These are phyloP conservation scores for Durio zibethinus DNA, from an alignment of 345 rosid species.

Conservation along the genomic window DNA sequence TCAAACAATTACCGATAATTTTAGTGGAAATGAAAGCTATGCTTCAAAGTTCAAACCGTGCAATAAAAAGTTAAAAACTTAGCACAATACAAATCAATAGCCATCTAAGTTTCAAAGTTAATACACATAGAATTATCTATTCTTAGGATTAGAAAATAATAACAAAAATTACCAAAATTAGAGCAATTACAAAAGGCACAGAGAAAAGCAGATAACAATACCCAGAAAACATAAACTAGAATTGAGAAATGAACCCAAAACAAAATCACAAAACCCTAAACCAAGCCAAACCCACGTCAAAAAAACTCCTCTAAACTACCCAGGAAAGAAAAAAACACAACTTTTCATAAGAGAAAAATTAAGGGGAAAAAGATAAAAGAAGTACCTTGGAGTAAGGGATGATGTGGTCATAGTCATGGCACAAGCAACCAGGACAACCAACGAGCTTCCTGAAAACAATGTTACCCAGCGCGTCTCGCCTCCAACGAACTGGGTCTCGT, in stretches of 20 bases:
- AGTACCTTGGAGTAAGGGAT: conserved; percentile 88
- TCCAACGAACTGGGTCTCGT: conserved; percentile 83
- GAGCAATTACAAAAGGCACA: not conserved
- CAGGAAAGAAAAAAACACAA: not conserved
- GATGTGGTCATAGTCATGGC: conserved; percentile 95
- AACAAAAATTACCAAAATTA: not conserved
- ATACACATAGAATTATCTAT: not conserved
- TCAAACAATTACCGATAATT: not conserved
- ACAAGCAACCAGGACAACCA: conserved; percentile 94
- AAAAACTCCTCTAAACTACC: not conserved
- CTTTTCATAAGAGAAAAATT: not conserved
- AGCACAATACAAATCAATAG: not conserved
- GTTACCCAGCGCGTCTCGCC: conserved; percentile 78
- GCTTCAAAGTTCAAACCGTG: not conserved
- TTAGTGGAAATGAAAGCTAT: not conserved
- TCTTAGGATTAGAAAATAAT: not conserved
- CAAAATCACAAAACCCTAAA: not conserved
- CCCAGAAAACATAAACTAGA: not conserved
- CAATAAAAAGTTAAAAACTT: not conserved
- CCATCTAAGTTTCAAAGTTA: not conserved
- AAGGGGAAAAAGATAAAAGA: not conserved
- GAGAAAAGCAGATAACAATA: not conserved
- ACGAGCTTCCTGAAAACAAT: conserved; percentile 85
- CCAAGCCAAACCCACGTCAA: conserved; percentile 2
- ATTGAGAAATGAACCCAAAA: not conserved